phyloP scores from a whole-genome alignment of 306 rosid genomes.

The Gleditsia sinensis region DNA sequence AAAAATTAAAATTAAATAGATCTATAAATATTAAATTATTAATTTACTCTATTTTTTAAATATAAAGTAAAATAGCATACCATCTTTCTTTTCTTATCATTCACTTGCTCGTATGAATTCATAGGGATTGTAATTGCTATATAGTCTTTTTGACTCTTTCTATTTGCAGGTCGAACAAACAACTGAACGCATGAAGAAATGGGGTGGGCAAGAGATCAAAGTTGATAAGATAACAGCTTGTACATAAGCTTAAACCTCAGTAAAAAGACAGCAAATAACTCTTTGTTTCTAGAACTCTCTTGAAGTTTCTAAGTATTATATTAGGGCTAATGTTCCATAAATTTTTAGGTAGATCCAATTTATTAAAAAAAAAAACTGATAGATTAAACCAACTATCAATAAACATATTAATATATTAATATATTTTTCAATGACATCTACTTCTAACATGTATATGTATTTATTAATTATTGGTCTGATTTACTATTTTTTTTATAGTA shows the following conservation, averaged over 20 bases:
- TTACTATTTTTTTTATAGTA: too few relatives aligned
- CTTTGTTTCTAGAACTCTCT: too few relatives aligned
- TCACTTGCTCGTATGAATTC: not conserved
- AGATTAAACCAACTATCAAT: too few relatives aligned
- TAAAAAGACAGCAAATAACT: not conserved
- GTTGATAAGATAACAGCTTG: slow-evolving; percentile 4
- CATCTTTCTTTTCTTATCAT: not conserved
- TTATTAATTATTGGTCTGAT: too few relatives aligned
- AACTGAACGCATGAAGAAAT: slow-evolving; percentile 36
- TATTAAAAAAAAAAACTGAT: too few relatives aligned
- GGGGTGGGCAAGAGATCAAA: slow-evolving; percentile 43
- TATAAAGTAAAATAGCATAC: not conserved
- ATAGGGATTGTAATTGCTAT: not conserved
- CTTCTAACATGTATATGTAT: too few relatives aligned
- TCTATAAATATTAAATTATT: too few relatives aligned
- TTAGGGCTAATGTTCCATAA: not conserved
- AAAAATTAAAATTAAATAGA: too few relatives aligned
- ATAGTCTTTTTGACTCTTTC: not conserved
- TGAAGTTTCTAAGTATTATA: not conserved
- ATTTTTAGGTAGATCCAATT: too few relatives aligned
- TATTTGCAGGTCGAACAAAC: slow-evolving; percentile 44
- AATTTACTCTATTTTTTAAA: too few relatives aligned
- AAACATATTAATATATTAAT: too few relatives aligned
- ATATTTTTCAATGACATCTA: too few relatives aligned
- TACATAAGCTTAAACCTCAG: not conserved